These are phyloP conservation scores for Entonaema liquescens DNA, from an alignment of 495 filamentous ascomycete species.

Conservation along the genomic window DNA sequence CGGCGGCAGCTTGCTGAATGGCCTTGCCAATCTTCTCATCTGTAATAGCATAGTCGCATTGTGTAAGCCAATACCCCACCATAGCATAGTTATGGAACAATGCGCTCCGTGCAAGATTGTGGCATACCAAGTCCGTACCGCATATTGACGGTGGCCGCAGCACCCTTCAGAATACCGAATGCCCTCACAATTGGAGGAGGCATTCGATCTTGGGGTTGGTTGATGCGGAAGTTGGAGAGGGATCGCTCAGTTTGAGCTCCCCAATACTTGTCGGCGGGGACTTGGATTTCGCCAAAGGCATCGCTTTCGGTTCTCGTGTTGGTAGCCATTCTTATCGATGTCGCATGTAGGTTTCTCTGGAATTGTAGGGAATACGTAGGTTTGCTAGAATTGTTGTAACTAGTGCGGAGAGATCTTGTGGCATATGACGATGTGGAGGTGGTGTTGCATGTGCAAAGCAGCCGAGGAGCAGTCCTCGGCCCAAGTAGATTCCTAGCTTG, in stretches of 20 bases:
- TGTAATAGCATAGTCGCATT: conserved; percentile 43
- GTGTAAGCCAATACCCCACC: conserved; percentile 37
- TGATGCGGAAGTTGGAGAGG: conserved; percentile 97
- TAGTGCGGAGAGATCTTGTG: conserved; percentile 28
- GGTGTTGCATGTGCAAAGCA: conserved; percentile 52
- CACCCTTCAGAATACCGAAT: conserved; percentile 97
- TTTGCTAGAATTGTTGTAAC: conserved; percentile 28
- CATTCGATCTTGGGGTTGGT: conserved; percentile 99
- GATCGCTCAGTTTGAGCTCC: conserved; percentile 98
- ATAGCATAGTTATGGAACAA: conserved; percentile 18
- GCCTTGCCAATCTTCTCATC: conserved; percentile 92
- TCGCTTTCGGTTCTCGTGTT: conserved; percentile 85
- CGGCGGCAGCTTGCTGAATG: conserved; percentile 91
- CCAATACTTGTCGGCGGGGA: conserved; percentile 96
- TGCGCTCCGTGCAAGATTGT: conserved; percentile 19
- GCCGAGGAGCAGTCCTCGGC: conserved; percentile 53
- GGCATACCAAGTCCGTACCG: conserved; percentile 88
- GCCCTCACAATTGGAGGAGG: conserved; percentile 89
- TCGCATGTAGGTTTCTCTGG: conserved; percentile 58
- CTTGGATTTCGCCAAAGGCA: conserved; percentile 96
- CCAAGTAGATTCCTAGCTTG: conserved; percentile 46
- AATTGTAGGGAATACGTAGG: conserved; percentile 39
- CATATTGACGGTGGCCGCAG: conserved; percentile 96
- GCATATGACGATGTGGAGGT: conserved; percentile 35
- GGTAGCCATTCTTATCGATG: conserved; percentile 58